Percentiles rank a stretch among this genome's conserved stretches.
phyloP scores from a whole-genome alignment of 2,329 filamentous ascomycete species.

The Fusarium compactum region DNA sequence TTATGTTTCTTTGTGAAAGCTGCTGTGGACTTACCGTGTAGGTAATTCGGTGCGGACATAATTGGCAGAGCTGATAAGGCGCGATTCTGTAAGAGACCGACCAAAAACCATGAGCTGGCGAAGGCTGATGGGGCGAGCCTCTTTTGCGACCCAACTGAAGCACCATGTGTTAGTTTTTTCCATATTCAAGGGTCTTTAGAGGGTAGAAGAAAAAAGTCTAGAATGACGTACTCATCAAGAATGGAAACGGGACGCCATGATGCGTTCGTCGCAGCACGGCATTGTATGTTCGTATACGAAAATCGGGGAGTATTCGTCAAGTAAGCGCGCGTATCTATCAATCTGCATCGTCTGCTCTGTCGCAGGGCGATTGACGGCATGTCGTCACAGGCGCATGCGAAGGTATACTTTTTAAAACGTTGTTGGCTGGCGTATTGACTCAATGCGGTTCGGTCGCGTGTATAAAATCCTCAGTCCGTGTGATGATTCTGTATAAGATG shows the following conservation, averaged over 20 bases:
- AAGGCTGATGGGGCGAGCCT: slow-evolving; percentile 94
- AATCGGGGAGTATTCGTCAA: slow-evolving; percentile 19
- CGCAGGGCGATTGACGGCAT: slow-evolving; percentile 62
- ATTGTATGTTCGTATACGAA: slow-evolving; percentile 27
- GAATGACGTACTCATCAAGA: slow-evolving; percentile 69
- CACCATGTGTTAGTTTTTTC: slow-evolving; percentile 36
- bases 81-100: slow-evolving; percentile 87
- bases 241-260: slow-evolving; percentile 74
- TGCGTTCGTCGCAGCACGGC: slow-evolving; percentile 46
- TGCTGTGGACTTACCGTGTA: slow-evolving; percentile 58
- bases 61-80: slow-evolving; percentile 93
- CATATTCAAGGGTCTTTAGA: background rate
- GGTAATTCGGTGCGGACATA: slow-evolving; percentile 97
- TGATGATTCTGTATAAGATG: background rate
- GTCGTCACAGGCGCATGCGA: slow-evolving; percentile 55
- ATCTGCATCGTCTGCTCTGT: slow-evolving; percentile 57
- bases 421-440: slow-evolving; percentile 1
- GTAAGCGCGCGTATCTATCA: slow-evolving; percentile 42
- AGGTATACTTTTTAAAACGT: background rate
- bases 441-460: slow-evolving; percentile 17
- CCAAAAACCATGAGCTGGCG: slow-evolving; percentile 98
- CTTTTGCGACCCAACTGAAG: slow-evolving; percentile 87
- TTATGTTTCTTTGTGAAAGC: background rate
- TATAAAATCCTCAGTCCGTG: background rate
- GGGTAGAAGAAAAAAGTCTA: slow-evolving; percentile 1